These are phyloP conservation scores for Rubroboletus satanas DNA, from an alignment of 768 basidiomycete genomes.

Conservation along the genomic window DNA sequence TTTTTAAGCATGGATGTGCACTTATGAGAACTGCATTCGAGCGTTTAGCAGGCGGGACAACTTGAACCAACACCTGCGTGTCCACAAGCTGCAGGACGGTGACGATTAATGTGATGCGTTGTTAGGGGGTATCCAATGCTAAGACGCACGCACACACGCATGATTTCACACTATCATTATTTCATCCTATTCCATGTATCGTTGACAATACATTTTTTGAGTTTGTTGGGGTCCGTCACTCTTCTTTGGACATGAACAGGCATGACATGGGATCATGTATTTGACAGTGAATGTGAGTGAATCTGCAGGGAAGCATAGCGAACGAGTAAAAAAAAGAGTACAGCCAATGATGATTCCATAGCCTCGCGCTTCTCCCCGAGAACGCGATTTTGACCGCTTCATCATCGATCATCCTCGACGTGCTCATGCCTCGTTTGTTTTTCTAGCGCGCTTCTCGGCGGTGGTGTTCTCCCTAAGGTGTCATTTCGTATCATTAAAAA, in stretches of 20 bases:
- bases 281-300: background rate
- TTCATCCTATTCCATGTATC: slow-evolving; percentile 17
- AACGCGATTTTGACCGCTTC: background rate
- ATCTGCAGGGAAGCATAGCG: slow-evolving; percentile 4
- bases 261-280: slow-evolving; percentile 21
- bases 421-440: slow-evolving; percentile 46
- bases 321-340: slow-evolving; percentile 14
- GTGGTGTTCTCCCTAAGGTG: slow-evolving; percentile 76
- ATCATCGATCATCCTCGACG: background rate
- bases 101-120: slow-evolving; percentile 9
- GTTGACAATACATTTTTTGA: background rate
- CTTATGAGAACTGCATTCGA: slow-evolving; percentile 61
- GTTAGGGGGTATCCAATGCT: background rate
- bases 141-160: background rate
- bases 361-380: background rate
- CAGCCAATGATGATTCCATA: background rate
- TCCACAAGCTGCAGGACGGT: slow-evolving; percentile 40
- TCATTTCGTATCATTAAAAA: background rate
- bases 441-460: slow-evolving; percentile 79
- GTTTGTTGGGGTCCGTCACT: background rate
- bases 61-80: slow-evolving; percentile 66
- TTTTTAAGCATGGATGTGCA: slow-evolving; percentile 38
- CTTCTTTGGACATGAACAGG: background rate
- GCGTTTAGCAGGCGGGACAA: slow-evolving; percentile 75
- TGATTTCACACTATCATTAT: slow-evolving; percentile 16